phyloP scores from a whole-genome alignment of 139 green algal species.

The Picochlorum sp. region DNA sequence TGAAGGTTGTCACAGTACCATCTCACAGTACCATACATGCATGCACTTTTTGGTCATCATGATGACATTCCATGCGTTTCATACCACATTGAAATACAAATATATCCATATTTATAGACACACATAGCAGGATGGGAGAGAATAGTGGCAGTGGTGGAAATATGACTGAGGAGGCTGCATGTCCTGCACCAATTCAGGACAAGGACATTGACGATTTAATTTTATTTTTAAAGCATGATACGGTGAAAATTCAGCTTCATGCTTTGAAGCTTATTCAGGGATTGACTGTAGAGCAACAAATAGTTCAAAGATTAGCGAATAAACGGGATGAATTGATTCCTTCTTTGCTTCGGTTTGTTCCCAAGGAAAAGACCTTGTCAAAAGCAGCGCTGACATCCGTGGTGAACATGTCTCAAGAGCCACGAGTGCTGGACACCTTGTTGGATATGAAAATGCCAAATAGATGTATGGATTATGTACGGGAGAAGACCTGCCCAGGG shows the following conservation, averaged over 20 bases:
- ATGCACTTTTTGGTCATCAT: background rate
- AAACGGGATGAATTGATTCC: constrained; percentile 29
- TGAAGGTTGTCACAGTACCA: no score
- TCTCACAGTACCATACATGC: background rate
- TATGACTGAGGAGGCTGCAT: constrained; percentile 2
- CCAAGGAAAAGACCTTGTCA: constrained; percentile 17
- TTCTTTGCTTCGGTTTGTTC: constrained; percentile 43
- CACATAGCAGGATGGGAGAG: background rate
- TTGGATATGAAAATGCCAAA: constrained; percentile 32
- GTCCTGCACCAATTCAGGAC: constrained; percentile 6
- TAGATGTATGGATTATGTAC: constrained; percentile 52
- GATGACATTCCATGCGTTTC: no score
- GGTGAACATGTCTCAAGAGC: constrained; percentile 62
- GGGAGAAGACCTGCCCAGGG: constrained; percentile 29
- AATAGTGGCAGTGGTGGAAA: background rate
- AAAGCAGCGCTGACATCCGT: constrained; percentile 38
- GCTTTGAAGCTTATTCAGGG: constrained; percentile 57
- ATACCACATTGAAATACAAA: no score
- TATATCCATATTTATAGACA: no score
- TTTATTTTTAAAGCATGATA: constrained; percentile 17
- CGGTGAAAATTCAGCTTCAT: constrained; percentile 13
- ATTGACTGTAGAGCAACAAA: constrained; percentile 48
- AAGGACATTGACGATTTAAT: constrained; percentile 20
- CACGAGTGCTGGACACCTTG: constrained; percentile 25
- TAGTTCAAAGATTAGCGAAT: constrained; percentile 37